A percentile compares a stretch with the other conserved stretches of the same genome.
Conservation (phyloP, 768 basidiomycete species). For the Albatrellus ellisii region DNA sequence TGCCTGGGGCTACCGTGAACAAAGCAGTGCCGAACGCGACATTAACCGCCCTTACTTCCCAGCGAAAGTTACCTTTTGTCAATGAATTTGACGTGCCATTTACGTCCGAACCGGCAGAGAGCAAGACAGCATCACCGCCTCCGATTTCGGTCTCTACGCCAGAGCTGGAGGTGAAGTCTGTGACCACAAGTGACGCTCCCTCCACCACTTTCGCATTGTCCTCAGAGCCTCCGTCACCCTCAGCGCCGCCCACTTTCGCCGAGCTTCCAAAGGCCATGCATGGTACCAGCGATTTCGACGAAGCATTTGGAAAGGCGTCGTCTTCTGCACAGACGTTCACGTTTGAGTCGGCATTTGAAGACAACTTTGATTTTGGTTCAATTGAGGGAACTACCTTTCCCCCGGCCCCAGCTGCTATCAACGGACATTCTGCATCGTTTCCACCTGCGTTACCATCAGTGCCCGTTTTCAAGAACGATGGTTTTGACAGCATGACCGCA, state of each 20-base stretch:
- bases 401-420: neutral
- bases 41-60: neutral
- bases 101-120: too few species aligned
- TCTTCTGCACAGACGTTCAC: constrained; percentile 31
- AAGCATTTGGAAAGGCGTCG: constrained; percentile 45
- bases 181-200: neutral
- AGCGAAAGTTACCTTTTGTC: neutral
- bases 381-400: constrained; percentile 13
- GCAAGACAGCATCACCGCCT: neutral
- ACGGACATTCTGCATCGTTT: constrained; percentile 4
- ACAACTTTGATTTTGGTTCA: constrained; percentile 49
- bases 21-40: neutral
- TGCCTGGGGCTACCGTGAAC: constrained; percentile 15
- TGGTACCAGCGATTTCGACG: constrained; percentile 54
- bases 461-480: constrained; percentile 14
- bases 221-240: neutral
- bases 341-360: constrained; percentile 54
- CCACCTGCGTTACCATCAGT: constrained; percentile 9
- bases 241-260: constrained; percentile 4
- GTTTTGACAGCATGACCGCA: constrained; percentile 25
- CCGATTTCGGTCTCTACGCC: neutral
- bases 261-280: constrained; percentile 10
- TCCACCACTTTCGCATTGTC: neutral
- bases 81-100: constrained; percentile 1
- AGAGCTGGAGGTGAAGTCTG: too few species aligned